Evolutionary conservation across 257 asterid genomes (phyloP), one percentile per base, ranked within the genome.

Genomic region (Solanum acaule): DNA sequence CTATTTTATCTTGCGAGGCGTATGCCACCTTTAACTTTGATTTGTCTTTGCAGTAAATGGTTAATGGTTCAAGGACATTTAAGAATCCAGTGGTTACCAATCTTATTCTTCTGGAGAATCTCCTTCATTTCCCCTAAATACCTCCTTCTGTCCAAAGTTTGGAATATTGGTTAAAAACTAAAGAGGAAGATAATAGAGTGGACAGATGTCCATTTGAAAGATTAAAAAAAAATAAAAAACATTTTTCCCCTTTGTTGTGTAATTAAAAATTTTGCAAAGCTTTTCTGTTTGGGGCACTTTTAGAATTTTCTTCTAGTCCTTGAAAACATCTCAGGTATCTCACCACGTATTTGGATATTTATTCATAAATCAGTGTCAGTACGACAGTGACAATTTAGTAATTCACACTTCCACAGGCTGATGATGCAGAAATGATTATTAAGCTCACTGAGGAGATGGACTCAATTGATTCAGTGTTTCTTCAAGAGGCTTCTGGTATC

Each of bases 371-470:
- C 70, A 82, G 29, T 49, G 42, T 46, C 86, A 29, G 37, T 82
- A 10, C 38, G 3, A 79, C 37, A 79, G 65, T 82, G 70, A 82
- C 70, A 82, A 49, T 49, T 29, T 70, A 49, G 86, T 25, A 49
- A 49, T 82, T 82, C 37, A 38, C 67, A 37, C 25, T 44, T 83
- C 49, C 84, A 79, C 88, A 90, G 92, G 97, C 93, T 89, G 99
- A 96, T 88, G 99, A 97, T 87, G 98, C 94, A 23, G 99, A 97
- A 91, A 97, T 96, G 14, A 97, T 97, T 87, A 88, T 97, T 70
- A 93, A 93, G 83, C 99, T 97, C 85, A 97, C 99, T 8, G 98
- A 96, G 93, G 99, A 97, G 94, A 93, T 96, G 98, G 98, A 94
- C 85, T 95, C 98, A 4, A 89, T 88, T 87, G 99, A 97, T 90